Conservation (phyloP, 257 asterid genomes). For the Gentiana straminea region DNA sequence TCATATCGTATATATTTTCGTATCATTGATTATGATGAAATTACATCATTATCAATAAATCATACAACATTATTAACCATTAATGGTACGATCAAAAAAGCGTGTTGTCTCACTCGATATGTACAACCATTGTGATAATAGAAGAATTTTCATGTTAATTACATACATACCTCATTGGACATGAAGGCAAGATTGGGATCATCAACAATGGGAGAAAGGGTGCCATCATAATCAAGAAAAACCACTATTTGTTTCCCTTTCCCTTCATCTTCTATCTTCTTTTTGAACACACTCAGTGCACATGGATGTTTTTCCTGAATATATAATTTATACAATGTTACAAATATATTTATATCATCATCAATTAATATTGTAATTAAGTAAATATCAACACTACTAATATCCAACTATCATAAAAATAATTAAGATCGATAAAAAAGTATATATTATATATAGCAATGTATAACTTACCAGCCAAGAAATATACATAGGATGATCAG, state of each 20-base stretch:
- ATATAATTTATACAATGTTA: background rate
- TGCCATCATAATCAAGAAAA: constrained; percentile 79
- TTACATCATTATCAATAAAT: background rate
- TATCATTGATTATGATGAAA: background rate
- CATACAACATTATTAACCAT: background rate
- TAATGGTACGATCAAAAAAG: background rate
- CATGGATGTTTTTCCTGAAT: constrained; percentile 49
- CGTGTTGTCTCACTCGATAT: constrained; percentile 15
- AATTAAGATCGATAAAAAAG: no score
- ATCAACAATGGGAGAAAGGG: constrained; percentile 65
- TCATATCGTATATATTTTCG: background rate
- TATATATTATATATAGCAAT: no score
- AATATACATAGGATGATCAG: constrained; percentile 16
- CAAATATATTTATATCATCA: background rate
- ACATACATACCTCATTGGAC: constrained; percentile 49
- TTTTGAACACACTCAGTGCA: constrained; percentile 37
- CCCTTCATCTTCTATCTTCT: constrained; percentile 16
- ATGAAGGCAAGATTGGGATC: constrained; percentile 80
- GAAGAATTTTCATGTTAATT: background rate
- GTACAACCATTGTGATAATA: no score
- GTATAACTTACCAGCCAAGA: constrained; percentile 52
- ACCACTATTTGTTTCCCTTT: constrained; percentile 48
- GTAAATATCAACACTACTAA: no score
- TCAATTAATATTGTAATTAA: no score
- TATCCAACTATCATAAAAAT: no score